Base-by-base conservation (phyloP, 305 asterid genomes). In the Rubia peregrina region DNA sequence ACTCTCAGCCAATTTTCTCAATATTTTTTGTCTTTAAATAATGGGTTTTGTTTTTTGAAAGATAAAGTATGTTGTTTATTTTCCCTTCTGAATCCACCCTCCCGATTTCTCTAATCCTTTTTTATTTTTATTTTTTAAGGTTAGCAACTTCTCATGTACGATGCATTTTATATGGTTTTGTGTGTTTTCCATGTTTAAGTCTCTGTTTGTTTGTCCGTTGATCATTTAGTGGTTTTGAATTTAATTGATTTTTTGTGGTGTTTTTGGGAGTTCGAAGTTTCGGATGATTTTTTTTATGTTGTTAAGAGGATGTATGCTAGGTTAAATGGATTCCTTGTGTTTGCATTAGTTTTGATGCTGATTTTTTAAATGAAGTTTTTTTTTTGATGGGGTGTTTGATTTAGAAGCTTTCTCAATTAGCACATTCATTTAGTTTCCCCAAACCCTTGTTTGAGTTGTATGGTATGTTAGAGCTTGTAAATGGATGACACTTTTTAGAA, bases 51-150 rank as follows among this genome's bases (percentile, higher is more conserved):
- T n/a, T n/a, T n/a, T n/a, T n/a, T n/a, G n/a, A n/a, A n/a, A n/a
- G n/a, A n/a, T n/a, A n/a, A n/a, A n/a, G n/a, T n/a, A n/a, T n/a
- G n/a, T n/a, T n/a, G n/a, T n/a, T n/a, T n/a, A n/a, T n/a, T n/a
- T n/a, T n/a, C 71, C 76, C 10, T 51, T 78, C 74, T 75, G 48
- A 70, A 44, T 79, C 73, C 70, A 46, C 10, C 55, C 70, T 17
- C 68, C 36, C 59, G 59, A 71, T 9, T 41, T 30, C n/a, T 65
- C 81, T 86, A 84, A 83, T 83, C 84, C 57, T 71, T 64, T 74
- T 71, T 38, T 49, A 68, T 84, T 74, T 73, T 0, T 68, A 0
- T n/a, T 70, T 55, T 70, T 76, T 56, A 76, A 5, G 69, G 22
- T 41, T 40, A 3, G 44, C 55, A 42, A 56, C 30, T 41, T 36